Evolutionary conservation across 169 alveolate genomes (phyloP).

Genomic region (Perkinsus olseni): DNA sequence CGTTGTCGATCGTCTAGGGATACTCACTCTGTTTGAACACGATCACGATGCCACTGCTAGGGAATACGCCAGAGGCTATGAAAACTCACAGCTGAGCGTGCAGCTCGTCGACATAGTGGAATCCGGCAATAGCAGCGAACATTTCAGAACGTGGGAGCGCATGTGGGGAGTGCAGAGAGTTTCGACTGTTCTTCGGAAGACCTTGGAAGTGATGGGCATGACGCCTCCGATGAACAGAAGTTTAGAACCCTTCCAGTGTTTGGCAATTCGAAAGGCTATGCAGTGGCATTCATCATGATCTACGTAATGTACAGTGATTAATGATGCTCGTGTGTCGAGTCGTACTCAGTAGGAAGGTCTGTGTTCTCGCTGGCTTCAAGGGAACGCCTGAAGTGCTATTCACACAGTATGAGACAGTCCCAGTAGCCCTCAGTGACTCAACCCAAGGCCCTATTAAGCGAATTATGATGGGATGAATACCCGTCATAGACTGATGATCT

Average conservation of each 20-base stretch:
- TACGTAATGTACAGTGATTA: not conserved
- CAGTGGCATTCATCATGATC: not conserved
- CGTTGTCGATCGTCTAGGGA: not conserved
- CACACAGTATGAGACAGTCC: too few relatives aligned
- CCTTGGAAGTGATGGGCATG: not conserved
- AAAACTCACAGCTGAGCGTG: not conserved
- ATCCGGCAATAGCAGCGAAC: not conserved
- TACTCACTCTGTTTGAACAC: not conserved
- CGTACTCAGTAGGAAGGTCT: too few relatives aligned
- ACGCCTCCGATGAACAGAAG: not conserved
- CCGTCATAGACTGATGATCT: too few relatives aligned
- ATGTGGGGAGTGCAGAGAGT: not conserved
- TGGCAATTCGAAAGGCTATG: not conserved
- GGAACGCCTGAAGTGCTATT: too few relatives aligned
- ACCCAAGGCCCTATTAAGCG: too few relatives aligned
- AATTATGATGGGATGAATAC: too few relatives aligned
- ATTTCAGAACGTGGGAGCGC: not conserved
- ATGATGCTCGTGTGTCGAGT: not conserved
- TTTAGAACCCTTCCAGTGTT: not conserved
- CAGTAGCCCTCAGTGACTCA: too few relatives aligned
- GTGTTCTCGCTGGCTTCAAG: too few relatives aligned
- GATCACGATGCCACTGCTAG: not conserved
- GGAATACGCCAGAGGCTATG: constrained; percentile 1
- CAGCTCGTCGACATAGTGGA: not conserved
- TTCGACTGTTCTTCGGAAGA: not conserved